A percentile compares a stretch with the other conserved stretches of the same genome.
Evolutionary conservation across 805 yeast species (phyloP).

Genomic region (Suhomyces emberorum): DNA sequence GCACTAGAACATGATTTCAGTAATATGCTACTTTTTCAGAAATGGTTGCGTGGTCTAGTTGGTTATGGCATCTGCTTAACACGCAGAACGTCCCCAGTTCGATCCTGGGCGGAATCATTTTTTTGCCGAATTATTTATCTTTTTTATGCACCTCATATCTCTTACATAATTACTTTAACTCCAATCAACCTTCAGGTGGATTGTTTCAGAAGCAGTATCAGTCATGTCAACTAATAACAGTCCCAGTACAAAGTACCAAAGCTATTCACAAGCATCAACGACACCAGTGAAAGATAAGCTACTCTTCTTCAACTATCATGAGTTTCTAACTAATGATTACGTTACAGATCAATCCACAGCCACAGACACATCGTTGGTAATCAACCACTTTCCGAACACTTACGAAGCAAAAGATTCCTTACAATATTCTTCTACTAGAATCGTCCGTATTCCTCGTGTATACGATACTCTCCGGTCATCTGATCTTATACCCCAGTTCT

Average conservation of each 20-base stretch:
- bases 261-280: not conserved
- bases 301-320: conserved; percentile 66
- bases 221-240: too few relatives aligned
- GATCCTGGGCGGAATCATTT: conserved; percentile 99
- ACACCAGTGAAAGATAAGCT: conserved; percentile 8
- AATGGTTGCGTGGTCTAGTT: conserved; percentile 96
- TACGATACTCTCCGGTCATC: conserved; percentile 30
- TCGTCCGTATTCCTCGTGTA: conserved; percentile 63
- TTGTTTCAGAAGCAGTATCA: too few relatives aligned
- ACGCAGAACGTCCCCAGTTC: conserved; percentile 99
- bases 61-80: conserved; percentile 99
- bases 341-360: conserved; percentile 10
- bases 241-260: conserved; percentile 19
- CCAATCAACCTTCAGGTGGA: too few relatives aligned
- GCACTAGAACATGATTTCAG: too few relatives aligned
- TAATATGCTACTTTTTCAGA: too few relatives aligned
- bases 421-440: conserved; percentile 40
- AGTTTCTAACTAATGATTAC: conserved; percentile 42
- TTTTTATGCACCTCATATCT: not conserved
- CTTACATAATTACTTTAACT: too few relatives aligned
- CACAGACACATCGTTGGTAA: conserved; percentile 34
- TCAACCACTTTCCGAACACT: conserved; percentile 67
- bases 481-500: conserved; percentile 53
- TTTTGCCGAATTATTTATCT: conserved; percentile 2
- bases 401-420: conserved; percentile 34